phyloP scores from a whole-genome alignment of 768 basidiomycete species.

The Scleroderma bovista region DNA sequence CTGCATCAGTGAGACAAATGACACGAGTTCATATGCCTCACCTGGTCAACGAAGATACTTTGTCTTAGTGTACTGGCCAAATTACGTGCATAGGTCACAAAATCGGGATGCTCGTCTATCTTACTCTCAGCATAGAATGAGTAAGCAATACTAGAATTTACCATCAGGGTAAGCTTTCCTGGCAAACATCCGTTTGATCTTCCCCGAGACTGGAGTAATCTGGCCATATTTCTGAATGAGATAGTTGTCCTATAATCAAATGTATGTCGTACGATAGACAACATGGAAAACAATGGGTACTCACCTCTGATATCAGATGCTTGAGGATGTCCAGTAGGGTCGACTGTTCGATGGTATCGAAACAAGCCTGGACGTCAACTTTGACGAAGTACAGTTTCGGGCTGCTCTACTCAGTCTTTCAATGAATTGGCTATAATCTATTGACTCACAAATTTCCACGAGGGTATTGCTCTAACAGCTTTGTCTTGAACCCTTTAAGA shows the following conservation, averaged over 20 bases:
- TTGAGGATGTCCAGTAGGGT: conserved; percentile 76
- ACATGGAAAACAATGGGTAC: neutral
- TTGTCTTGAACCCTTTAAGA: conserved; percentile 65
- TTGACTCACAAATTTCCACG: conserved; percentile 49
- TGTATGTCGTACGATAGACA: neutral
- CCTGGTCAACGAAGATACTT: conserved; percentile 85
- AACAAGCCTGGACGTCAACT: conserved; percentile 92
- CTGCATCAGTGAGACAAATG: neutral
- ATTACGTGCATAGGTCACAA: conserved; percentile 61
- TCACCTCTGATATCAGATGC: conserved; percentile 67
- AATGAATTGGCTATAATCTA: neutral
- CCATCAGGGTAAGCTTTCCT: conserved; percentile 67
- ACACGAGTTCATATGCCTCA: conserved; percentile 18
- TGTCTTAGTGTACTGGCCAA: conserved; percentile 64
- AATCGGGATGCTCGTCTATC: conserved; percentile 72
- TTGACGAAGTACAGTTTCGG: conserved; percentile 94
- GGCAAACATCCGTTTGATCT: conserved; percentile 49
- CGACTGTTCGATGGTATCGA: conserved; percentile 91
- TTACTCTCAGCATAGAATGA: neutral
- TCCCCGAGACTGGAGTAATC: conserved; percentile 51
- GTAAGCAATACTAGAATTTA: conserved; percentile 14
- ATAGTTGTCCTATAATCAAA: conserved; percentile 55
- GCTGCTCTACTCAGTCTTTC: conserved; percentile 34
- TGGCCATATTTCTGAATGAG: conserved; percentile 66
- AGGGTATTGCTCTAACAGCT: conserved; percentile 32